Evolutionary conservation across 768 basidiomycete genomes (phyloP), one percentile per base, ranked within the genome.

Genomic region (Tephrocybe sp.): DNA sequence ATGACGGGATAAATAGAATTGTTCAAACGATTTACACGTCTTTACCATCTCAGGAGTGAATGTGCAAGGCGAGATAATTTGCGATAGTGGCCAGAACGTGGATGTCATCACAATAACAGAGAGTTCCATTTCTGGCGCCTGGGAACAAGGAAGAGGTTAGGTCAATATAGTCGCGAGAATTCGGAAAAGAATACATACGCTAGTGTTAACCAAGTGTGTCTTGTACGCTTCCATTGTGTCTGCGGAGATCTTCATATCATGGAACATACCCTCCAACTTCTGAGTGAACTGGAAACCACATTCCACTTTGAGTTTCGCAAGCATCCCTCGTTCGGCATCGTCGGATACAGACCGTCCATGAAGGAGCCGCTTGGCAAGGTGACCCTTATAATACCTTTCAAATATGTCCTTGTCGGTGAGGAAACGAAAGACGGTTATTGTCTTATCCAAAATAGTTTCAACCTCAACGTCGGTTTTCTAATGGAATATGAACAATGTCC

Each of bases 221-320:
- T 80, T 79, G 65, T 93, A 99, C 4, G 79, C 82, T 32, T 79
- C 73, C 78, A 88, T 89, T 13, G 84, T 84, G 49, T 99, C 97
- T 16, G 73, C 68, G 5, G 92, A 96, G 23, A 95, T 66, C 61
- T 84, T 90, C 84, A 99, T 94, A 64, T 98, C 96, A 57, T 92
- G 80, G 81, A 99, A 97, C 96, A 99, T 99, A 51, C 95, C 95
- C 68, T 99, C 95, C 61, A 98, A 74, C 66, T 95, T 95, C 69
- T 96, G 92, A 1, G 97, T 98, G 68, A 98, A 99, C 64, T 96
- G 92, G 60, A 86, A 87, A 6, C 96, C 96, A 62, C 90, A 95
- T 70, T 98, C 96, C 20, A 96, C 80, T 72, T 98, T 98, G 62
- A 99, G 83, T 69, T 97, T 98, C 40, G 92, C 87, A 1, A 99